phyloP scores from a whole-genome alignment of 1,139 yeast species.

The Saccharomyces uvarum region DNA sequence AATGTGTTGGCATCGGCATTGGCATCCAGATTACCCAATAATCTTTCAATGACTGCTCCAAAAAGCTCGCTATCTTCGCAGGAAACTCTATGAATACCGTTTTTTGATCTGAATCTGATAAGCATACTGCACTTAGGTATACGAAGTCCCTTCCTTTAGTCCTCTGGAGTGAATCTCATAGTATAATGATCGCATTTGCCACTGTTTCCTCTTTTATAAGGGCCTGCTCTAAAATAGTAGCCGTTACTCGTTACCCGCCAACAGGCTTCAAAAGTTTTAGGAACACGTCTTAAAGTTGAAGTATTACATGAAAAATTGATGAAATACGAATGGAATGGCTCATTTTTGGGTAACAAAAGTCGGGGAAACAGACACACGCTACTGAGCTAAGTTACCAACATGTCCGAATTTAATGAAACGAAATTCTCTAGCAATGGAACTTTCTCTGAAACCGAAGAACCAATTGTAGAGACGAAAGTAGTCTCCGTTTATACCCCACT shows the following conservation, averaged over 20 bases:
- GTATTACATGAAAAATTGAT: conserved; percentile 6
- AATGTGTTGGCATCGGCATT: conserved; percentile 22
- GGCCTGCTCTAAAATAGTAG: neutral
- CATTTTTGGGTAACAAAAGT: neutral
- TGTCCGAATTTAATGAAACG: conserved; percentile 1
- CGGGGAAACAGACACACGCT: neutral
- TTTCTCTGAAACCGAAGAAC: conserved; percentile 17
- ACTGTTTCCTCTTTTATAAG: neutral
- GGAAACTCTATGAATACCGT: conserved; percentile 69
- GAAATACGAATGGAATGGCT: conserved; percentile 8
- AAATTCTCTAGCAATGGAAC: conserved; percentile 7
- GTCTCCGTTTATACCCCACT: conserved; percentile 84
- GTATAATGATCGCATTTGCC: neutral
- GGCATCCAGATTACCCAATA: conserved; percentile 26
- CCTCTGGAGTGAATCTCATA: neutral
- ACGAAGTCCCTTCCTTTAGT: neutral
- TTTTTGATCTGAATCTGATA: conserved; percentile 72
- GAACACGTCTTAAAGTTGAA: conserved; percentile 7
- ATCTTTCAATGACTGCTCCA: conserved; percentile 39
- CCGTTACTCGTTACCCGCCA: neutral
- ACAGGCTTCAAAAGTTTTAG: neutral
- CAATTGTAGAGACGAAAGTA: conserved; percentile 29
- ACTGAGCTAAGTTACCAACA: neutral
- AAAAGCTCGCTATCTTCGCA: conserved; percentile 47
- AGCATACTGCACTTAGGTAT: conserved; percentile 34